A percentile compares a stretch with the other conserved stretches of the same genome.
phyloP scores from a whole-genome alignment of 1,139 yeast species.

The Geotrichum aggregatum region DNA sequence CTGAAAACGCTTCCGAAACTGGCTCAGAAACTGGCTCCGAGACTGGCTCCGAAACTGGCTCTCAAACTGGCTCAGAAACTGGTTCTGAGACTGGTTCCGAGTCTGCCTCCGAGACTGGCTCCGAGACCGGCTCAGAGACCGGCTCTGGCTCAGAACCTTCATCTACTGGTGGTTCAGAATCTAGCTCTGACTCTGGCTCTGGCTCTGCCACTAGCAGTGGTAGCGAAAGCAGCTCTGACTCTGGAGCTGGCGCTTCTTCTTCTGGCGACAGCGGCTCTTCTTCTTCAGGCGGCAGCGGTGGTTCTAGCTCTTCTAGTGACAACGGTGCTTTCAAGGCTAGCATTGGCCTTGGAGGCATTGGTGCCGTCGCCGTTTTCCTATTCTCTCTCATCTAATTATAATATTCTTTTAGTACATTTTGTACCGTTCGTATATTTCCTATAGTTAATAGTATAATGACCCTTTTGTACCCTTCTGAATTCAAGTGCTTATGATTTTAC shows the following conservation, averaged over 20 bases:
- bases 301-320: conserved; percentile 1
- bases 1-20: not conserved
- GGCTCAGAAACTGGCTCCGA: conserved; percentile 6
- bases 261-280: not conserved
- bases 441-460: not conserved
- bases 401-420: too few species aligned
- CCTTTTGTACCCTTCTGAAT: too few species aligned
- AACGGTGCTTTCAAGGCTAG: conserved; percentile 11
- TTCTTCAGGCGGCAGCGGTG: not conserved
- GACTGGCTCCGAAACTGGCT: conserved; percentile 2
- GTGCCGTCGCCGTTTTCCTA: conserved; percentile 13
- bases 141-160: conserved; percentile 14
- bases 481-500: not conserved
- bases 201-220: conserved; percentile 3
- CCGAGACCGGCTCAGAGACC: conserved; percentile 8
- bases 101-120: conserved; percentile 41
- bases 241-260: conserved; percentile 11
- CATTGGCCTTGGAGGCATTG: conserved; percentile 16
- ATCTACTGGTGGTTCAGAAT: too few species aligned
- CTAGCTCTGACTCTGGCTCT: conserved; percentile 26
- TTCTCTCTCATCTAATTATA: conserved; percentile 11
- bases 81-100: conserved; percentile 43
- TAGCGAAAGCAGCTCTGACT: conserved; percentile 3
- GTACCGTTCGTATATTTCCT: not conserved
- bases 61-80: not conserved